Base-by-base conservation (phyloP, 2,329 filamentous ascomycete genomes). In the Colletotrichum costaricense region DNA sequence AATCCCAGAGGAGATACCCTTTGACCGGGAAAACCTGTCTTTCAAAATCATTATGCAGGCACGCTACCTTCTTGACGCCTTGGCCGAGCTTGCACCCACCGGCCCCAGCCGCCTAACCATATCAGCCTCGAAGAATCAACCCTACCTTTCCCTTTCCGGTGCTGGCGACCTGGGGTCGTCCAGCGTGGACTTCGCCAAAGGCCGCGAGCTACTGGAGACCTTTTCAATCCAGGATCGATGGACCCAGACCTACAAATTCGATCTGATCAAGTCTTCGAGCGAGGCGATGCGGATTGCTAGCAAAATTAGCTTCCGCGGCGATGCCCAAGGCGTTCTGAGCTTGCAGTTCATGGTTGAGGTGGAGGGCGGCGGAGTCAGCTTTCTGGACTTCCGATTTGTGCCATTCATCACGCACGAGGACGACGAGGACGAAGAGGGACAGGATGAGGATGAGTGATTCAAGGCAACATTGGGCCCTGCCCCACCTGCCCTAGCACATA, bases 41-140 rank as follows among this genome's bases (percentile, higher is more conserved):
- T 93, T 98, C 85, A 99, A 98, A 81, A 95, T 98, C 73, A 98
- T 99, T 80, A 98, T 98, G 93, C 93, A 93, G 76, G 90, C 93
- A 12, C 89, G 89, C 42, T 93, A 90, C 82, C 88, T 96, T 5
- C 88, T 93, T 12, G 93, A 95, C 78, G 91, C 92, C 19, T 86
- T 95, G 54, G 88, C 89, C 1, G 94, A 96, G 79, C 88, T 93
- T 60, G 89, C 88, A 1, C 89, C 89, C 14, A 93, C 95, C 30
- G 91, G 89, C n/a, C 95, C 95, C 0, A 90, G 90, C 5, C 89
- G 91, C 52, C 86, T 98, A 28, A 92, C 91, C 14, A 88, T 98
- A 65, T 88, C 88, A 11, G 91, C 91, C 1, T 91, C 89, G 5
- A 89, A 89, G 49, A 85, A 82, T 16, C 89, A 91, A 35, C 93